Base-by-base conservation (phyloP, 345 rosid genomes). In the Linum usitatissimum region DNA sequence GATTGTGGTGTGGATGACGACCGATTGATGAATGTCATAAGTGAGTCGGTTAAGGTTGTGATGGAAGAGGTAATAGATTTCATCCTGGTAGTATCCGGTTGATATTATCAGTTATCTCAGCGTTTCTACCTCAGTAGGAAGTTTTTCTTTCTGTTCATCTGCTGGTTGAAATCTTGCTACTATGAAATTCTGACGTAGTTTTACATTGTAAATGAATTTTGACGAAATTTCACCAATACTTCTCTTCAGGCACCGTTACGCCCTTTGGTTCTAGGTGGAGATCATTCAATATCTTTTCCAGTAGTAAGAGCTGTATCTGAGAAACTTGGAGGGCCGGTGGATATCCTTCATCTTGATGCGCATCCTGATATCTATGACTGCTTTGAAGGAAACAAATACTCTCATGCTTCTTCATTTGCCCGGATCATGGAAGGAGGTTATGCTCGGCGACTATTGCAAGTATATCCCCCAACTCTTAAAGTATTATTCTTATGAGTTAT, bases 381-480 rank as follows among this genome's bases (percentile, higher is more conserved):
- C 31, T 93, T 86, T 39, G 99, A 93, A 80, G 99, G 99, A 15
- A 93, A 93, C 48, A 83, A 77, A 48, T 90, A 84, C 76, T 93
- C 99, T 15, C 99, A 93, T 77, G 99, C 99, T 28, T 93, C 99
- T 67, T 87, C 97, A 48, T 93, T 93, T 79, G 97, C 99, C 58
- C 87, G 97, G 58, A 90, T 93, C 40, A 90, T 93, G 99, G 99
- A 93, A 77, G 97, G 99, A 68, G 99, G 96, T 60, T 76, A 87
- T 78, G 99, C 86, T 14, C 74, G 97, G 54, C 75, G 92, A 19
- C 90, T 93, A 67, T 79, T 93, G 79, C 99, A 93, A 87, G 99
- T 87, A 76, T 60, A 55, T 36, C 13, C 63, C 63, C 57, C 31
- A 28, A 69, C 58, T 9, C 23, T 64, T 36, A 28, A 62, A 40